A percentile compares a stretch with the other conserved stretches of the same genome.
Conservation (phyloP, 2,329 filamentous ascomycete species). For the Zasmidium cellare region DNA sequence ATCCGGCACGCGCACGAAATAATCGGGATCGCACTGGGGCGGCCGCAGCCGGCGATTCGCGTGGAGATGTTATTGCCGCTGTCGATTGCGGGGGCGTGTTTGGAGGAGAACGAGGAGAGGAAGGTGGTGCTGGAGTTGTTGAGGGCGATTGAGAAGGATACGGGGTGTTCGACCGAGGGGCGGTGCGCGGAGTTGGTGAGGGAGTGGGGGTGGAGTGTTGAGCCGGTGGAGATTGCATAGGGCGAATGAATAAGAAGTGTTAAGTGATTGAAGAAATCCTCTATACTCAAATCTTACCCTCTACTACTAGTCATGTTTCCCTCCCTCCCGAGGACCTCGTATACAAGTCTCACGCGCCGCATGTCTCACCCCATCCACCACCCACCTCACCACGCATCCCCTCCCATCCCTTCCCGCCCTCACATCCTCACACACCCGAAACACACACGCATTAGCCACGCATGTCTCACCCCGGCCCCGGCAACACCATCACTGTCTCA, state of each 20-base stretch:
- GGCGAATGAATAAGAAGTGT: background rate
- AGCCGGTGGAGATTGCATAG: slow-evolving; percentile 21
- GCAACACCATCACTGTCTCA: background rate
- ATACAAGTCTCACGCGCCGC: too few species aligned
- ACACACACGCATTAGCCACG: background rate
- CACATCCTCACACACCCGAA: too few species aligned
- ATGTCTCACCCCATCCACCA: too few species aligned
- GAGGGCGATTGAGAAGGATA: slow-evolving; percentile 61
- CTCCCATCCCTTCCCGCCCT: background rate
- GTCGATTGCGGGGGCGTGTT: slow-evolving; percentile 61
- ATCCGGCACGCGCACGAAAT: slow-evolving; percentile 61
- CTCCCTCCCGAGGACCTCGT: too few species aligned
- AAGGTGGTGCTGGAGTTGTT: slow-evolving; percentile 59
- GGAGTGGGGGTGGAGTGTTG: slow-evolving; percentile 42
- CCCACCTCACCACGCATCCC: background rate
- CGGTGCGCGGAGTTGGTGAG: slow-evolving; percentile 54
- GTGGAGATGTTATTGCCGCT: slow-evolving; percentile 60
- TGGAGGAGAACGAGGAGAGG: slow-evolving; percentile 56
- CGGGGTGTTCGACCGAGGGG: slow-evolving; percentile 64
- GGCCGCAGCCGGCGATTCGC: slow-evolving; percentile 56
- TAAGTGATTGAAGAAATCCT: too few species aligned
- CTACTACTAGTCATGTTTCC: too few species aligned
- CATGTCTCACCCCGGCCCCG: background rate
- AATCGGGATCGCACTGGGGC: slow-evolving; percentile 59
- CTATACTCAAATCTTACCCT: background rate